These are phyloP conservation scores for Trichophyton verrucosum DNA, from an alignment of 2,329 filamentous ascomycete species.

Conservation along the genomic window DNA sequence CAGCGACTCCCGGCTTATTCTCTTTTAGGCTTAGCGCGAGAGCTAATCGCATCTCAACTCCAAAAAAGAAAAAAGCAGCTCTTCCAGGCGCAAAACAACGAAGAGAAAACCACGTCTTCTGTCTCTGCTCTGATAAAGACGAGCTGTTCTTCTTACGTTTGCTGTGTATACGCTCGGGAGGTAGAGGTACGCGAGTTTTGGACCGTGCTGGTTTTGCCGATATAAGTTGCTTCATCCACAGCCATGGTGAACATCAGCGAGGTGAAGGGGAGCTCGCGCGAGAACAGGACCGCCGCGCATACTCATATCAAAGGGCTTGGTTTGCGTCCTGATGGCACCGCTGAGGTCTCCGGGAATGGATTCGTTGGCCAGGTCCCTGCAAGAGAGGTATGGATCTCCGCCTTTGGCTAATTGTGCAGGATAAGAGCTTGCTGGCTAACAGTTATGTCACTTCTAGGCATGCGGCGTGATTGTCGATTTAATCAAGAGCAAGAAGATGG, in stretches of 20 bases:
- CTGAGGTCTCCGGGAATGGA: constrained; percentile 65
- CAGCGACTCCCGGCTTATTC: background rate
- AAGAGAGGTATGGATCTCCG: constrained; percentile 55
- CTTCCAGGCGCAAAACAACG: background rate
- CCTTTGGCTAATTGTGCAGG: background rate
- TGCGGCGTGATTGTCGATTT: constrained; percentile 93
- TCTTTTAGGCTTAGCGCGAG: constrained; percentile 9
- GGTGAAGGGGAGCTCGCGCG: constrained; percentile 86
- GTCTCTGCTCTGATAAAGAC: background rate
- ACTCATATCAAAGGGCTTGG: constrained; percentile 96
- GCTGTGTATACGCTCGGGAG: background rate
- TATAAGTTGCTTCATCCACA: constrained; percentile 5
- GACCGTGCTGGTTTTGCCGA: background rate
- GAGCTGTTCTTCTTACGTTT: background rate
- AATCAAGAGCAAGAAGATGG: constrained; percentile 95
- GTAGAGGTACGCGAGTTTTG: background rate
- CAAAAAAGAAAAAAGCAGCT: background rate
- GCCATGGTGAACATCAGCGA: constrained; percentile 82
- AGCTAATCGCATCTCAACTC: constrained; percentile 9
- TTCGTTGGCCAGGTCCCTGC: constrained; percentile 84
- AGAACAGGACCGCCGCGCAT: constrained; percentile 91
- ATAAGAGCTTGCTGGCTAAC: background rate
- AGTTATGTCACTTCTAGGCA: constrained; percentile 45
- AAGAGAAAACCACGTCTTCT: background rate
- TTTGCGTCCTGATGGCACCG: constrained; percentile 69